These are phyloP conservation scores for Sisymbrium altissimum DNA, from an alignment of 345 rosid genomes.

Conservation along the genomic window DNA sequence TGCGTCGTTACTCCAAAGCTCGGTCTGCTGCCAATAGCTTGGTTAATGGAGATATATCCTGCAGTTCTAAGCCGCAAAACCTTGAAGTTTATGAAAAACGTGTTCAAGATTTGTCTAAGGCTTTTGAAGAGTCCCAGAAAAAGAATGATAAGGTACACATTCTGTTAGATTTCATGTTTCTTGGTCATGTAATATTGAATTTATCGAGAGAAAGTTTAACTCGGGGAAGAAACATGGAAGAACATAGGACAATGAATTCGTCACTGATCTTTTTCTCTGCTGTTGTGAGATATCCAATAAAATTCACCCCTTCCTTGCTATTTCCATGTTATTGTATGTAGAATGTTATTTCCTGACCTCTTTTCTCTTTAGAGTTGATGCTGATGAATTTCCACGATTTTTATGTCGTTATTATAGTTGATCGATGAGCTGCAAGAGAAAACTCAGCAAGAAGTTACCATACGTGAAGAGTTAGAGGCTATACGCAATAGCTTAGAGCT, in stretches of 20 bases:
- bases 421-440: slow-evolving; percentile 68
- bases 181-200: neutral
- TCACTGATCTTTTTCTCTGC: neutral
- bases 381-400: neutral
- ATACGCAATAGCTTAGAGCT: slow-evolving; percentile 54
- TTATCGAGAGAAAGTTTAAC: neutral
- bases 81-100: slow-evolving; percentile 70
- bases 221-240: neutral
- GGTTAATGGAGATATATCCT: slow-evolving; percentile 67
- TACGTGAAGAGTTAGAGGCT: slow-evolving; percentile 69
- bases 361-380: slow-evolving; percentile 8
- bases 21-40: slow-evolving; percentile 59
- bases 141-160: slow-evolving; percentile 56
- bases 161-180: neutral
- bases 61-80: slow-evolving; percentile 53
- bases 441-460: slow-evolving; percentile 48
- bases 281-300: neutral
- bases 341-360: neutral
- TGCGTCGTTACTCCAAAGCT: slow-evolving; percentile 97
- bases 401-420: slow-evolving; percentile 46
- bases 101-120: slow-evolving; percentile 70
- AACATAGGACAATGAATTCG: neutral
- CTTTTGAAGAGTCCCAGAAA: slow-evolving; percentile 72
- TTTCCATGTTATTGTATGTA: too few species aligned
- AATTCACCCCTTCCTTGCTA: neutral